Conservation (phyloP, 148 eudicot genomes). For the Polygonum maritimum region DNA sequence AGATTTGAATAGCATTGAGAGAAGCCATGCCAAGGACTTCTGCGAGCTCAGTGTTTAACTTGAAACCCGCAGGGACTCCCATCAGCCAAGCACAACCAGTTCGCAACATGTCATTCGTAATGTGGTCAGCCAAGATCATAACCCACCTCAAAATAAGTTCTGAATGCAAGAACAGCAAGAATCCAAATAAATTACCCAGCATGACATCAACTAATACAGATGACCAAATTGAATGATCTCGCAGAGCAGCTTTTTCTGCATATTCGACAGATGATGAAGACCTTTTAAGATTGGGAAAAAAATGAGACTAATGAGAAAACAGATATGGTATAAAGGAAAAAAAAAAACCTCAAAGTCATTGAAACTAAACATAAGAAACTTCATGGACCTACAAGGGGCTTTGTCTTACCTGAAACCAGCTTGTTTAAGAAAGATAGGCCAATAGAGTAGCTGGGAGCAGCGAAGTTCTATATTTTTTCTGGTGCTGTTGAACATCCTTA, state of each 20-base stretch:
- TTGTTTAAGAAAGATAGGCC: slow-evolving; percentile 72
- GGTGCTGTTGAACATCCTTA: slow-evolving; percentile 47
- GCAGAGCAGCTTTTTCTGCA: slow-evolving; percentile 74
- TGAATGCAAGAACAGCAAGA: slow-evolving; percentile 37
- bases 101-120: slow-evolving; percentile 63
- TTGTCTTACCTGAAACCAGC: slow-evolving; percentile 44
- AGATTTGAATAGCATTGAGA: slow-evolving; percentile 81
- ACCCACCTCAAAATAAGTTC: slow-evolving; percentile 39
- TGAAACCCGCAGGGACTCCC: slow-evolving; percentile 98
- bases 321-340: background rate
- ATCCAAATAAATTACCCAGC: slow-evolving; percentile 68
- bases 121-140: slow-evolving; percentile 34
- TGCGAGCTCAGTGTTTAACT: slow-evolving; percentile 92
- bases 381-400: background rate
- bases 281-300: slow-evolving; percentile 31
- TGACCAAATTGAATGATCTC: slow-evolving; percentile 77
- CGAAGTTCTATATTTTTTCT: slow-evolving; percentile 50
- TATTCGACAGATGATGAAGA: slow-evolving; percentile 70
- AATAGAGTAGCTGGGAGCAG: slow-evolving; percentile 65
- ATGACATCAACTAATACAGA: slow-evolving; percentile 59
- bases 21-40: slow-evolving; percentile 73
- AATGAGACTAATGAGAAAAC: slow-evolving; percentile 8
- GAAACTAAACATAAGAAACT: background rate
- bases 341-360: background rate
- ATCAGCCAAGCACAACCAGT: slow-evolving; percentile 91